These are phyloP conservation scores for Mycena filopes DNA, from an alignment of 768 basidiomycete species.

Conservation along the genomic window DNA sequence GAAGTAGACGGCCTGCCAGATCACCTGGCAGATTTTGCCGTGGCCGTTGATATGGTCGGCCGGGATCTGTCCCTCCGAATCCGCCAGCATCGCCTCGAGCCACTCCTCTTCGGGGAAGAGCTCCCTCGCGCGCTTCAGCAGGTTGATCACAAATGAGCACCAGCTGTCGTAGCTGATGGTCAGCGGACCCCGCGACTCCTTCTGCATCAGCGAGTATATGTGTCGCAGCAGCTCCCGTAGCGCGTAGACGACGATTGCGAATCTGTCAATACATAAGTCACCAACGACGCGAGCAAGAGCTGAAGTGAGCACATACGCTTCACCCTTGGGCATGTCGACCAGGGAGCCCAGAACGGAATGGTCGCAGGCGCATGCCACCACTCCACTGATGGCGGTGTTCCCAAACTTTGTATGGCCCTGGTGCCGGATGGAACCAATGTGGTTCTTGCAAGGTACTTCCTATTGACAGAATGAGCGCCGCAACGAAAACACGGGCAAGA, in stretches of 20 bases:
- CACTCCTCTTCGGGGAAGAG: slow-evolving; percentile 19
- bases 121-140: not conserved
- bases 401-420: slow-evolving; percentile 16
- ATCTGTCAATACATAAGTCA: not conserved
- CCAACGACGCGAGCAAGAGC: not conserved
- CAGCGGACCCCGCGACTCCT: not conserved
- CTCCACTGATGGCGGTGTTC: slow-evolving; percentile 19
- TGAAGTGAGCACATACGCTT: slow-evolving; percentile 17
- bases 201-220: slow-evolving; percentile 10
- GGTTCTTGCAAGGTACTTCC: slow-evolving; percentile 8
- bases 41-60: slow-evolving; percentile 24
- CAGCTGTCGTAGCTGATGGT: slow-evolving; percentile 20
- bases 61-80: slow-evolving; percentile 19
- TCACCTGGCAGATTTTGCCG: not conserved
- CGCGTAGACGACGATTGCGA: slow-evolving; percentile 7
- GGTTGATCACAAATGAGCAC: slow-evolving; percentile 19
- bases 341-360: slow-evolving; percentile 11
- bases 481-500: not conserved
- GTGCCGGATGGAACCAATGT: slow-evolving; percentile 17
- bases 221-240: slow-evolving; percentile 6
- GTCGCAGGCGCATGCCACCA: slow-evolving; percentile 14
- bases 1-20: slow-evolving; percentile 24
- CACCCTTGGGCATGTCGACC: slow-evolving; percentile 20
- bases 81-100: slow-evolving; percentile 1
- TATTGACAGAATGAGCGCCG: not conserved